Evolutionary conservation across 305 asterid genomes (phyloP).

Genomic region (Plantago coronopus): DNA sequence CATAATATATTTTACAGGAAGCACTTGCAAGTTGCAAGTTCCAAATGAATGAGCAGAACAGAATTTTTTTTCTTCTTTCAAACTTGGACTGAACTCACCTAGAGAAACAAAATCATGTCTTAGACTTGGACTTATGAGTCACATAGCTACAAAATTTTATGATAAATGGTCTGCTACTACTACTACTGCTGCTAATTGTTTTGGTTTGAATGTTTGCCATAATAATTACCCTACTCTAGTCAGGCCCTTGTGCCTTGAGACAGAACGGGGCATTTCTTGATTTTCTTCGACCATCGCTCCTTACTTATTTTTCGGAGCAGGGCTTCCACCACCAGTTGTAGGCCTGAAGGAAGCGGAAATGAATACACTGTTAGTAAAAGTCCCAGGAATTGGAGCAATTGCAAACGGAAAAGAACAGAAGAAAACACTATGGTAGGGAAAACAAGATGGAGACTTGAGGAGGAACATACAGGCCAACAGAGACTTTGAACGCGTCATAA

Average conservation of each 20-base stretch:
- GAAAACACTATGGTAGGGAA: too few relatives aligned
- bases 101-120: slow-evolving; percentile 9
- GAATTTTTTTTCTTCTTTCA: too few relatives aligned
- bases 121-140: neutral
- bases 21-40: too few relatives aligned
- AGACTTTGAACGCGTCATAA: slow-evolving; percentile 87
- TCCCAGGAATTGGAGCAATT: neutral
- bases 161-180: neutral
- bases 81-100: neutral
- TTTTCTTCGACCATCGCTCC: slow-evolving; percentile 6
- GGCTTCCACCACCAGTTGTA: slow-evolving; percentile 68
- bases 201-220: neutral
- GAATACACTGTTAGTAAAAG: slow-evolving; percentile 11
- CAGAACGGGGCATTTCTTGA: too few relatives aligned
- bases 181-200: neutral
- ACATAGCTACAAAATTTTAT: neutral
- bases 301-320: slow-evolving; percentile 56
- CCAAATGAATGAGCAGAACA: neutral
- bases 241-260: neutral
- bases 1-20: too few relatives aligned
- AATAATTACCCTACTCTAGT: slow-evolving; percentile 3
- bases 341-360: slow-evolving; percentile 51
- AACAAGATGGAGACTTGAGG: neutral
- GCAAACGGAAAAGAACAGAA: neutral
- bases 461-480: slow-evolving; percentile 72